Percentiles rank a stretch among this genome's conserved stretches.
Conservation (phyloP, 495 filamentous ascomycete genomes). For the Neurospora sp. region DNA sequence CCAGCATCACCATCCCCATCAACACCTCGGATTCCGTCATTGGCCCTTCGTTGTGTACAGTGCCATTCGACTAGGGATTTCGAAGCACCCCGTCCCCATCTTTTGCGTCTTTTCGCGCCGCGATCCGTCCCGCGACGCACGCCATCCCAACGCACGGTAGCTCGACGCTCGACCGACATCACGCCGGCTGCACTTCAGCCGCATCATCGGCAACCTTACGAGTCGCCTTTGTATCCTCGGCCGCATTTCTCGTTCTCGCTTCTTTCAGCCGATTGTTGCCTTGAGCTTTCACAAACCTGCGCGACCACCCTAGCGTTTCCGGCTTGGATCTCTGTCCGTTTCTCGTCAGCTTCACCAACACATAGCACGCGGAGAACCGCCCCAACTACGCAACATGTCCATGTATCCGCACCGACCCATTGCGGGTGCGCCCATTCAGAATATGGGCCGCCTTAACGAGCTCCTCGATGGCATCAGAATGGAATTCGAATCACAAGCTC, state of each 20-base stretch:
- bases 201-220: neutral
- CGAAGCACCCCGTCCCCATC: neutral
- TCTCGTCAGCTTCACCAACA: neutral
- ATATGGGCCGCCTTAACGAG: constrained; percentile 65
- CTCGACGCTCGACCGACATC: neutral
- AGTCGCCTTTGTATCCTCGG: neutral
- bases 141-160: neutral
- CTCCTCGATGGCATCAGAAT: constrained; percentile 79
- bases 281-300: neutral
- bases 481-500: constrained; percentile 79
- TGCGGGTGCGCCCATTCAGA: constrained; percentile 46
- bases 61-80: neutral
- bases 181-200: neutral
- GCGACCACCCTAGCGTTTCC: neutral
- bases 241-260: neutral
- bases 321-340: neutral
- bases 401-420: constrained; percentile 95
- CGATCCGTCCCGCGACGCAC: neutral
- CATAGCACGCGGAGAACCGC: neutral
- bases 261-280: neutral
- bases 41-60: neutral
- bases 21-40: neutral
- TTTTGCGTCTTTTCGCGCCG: neutral
- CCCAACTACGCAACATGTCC: constrained; percentile 34
- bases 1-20: neutral